These are phyloP conservation scores for Jacaranda mimosifolia DNA, from an alignment of 257 asterid genomes.

Conservation along the genomic window DNA sequence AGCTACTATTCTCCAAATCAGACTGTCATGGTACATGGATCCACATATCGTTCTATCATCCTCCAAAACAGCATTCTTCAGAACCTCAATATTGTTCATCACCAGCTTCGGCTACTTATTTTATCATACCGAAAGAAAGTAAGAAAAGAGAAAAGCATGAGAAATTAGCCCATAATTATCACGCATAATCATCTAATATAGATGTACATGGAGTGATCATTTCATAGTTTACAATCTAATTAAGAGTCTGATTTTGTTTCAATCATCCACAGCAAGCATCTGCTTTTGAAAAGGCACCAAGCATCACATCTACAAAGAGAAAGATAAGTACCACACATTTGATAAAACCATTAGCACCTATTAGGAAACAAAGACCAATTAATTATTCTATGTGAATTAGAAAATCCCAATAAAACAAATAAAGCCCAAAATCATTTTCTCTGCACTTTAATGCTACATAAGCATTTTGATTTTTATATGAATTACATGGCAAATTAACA, in stretches of 20 bases:
- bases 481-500: slow-evolving; percentile 3
- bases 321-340: slow-evolving; percentile 14
- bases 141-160: slow-evolving; percentile 34
- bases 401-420: slow-evolving; percentile 25
- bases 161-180: slow-evolving; percentile 24
- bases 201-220: slow-evolving; percentile 20
- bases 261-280: slow-evolving; percentile 23
- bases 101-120: slow-evolving; percentile 92
- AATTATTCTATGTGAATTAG: slow-evolving; percentile 1
- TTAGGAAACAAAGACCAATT: slow-evolving; percentile 12
- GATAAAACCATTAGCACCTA: slow-evolving; percentile 19
- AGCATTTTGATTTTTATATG: neutral
- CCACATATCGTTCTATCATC: slow-evolving; percentile 78
- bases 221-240: slow-evolving; percentile 23
- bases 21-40: slow-evolving; percentile 92
- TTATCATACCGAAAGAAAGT: slow-evolving; percentile 40
- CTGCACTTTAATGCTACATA: neutral
- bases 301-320: slow-evolving; percentile 22
- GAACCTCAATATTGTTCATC: slow-evolving; percentile 90
- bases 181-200: slow-evolving; percentile 24
- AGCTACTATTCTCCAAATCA: slow-evolving; percentile 89
- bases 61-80: slow-evolving; percentile 71
- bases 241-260: slow-evolving; percentile 22
- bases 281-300: slow-evolving; percentile 10
- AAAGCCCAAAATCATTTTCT: slow-evolving; percentile 17